Percentiles rank a stretch among this genome's conserved stretches.
Evolutionary conservation across 176 grass and related monocot genomes (phyloP).

Genomic region (Pontederia crassipes): DNA sequence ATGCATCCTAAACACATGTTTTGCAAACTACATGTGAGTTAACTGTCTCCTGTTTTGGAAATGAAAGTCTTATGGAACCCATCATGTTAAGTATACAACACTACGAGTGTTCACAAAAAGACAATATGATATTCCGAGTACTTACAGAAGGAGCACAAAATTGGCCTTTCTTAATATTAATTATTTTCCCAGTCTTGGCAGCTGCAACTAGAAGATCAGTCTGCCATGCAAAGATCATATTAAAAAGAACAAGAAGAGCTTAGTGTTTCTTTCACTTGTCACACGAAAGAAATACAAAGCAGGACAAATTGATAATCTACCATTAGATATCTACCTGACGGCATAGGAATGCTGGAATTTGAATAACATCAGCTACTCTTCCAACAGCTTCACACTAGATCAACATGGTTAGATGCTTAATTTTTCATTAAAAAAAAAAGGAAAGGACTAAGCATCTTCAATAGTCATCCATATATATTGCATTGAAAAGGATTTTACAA

Average conservation of each 20-base stretch:
- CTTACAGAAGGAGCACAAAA: conserved; percentile 93
- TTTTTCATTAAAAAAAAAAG: not conserved
- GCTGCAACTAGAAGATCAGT: conserved; percentile 90
- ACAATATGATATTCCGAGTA: not conserved
- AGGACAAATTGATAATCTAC: not conserved
- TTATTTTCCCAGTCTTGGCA: conserved; percentile 86
- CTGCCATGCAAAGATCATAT: conserved; percentile 33
- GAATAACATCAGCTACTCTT: conserved; percentile 93
- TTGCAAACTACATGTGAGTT: not conserved
- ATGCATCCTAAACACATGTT: not conserved
- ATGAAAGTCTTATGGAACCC: not conserved
- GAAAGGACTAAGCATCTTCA: not conserved
- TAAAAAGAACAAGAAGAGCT: not conserved
- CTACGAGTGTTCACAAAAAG: not conserved
- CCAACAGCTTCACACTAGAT: conserved; percentile 85
- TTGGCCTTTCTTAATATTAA: conserved; percentile 99
- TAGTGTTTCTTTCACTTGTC: not conserved
- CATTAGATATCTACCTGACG: conserved; percentile 51
- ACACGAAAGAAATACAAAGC: not conserved
- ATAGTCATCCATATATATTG: no score
- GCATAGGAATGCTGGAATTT: conserved; percentile 97
- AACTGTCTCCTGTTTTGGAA: not conserved
- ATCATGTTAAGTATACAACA: not conserved
- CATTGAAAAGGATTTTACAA: no score
- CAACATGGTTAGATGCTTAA: conserved; percentile 3